phyloP scores from a whole-genome alignment of 441 rosid genomes.

The Croton laevigatus region DNA sequence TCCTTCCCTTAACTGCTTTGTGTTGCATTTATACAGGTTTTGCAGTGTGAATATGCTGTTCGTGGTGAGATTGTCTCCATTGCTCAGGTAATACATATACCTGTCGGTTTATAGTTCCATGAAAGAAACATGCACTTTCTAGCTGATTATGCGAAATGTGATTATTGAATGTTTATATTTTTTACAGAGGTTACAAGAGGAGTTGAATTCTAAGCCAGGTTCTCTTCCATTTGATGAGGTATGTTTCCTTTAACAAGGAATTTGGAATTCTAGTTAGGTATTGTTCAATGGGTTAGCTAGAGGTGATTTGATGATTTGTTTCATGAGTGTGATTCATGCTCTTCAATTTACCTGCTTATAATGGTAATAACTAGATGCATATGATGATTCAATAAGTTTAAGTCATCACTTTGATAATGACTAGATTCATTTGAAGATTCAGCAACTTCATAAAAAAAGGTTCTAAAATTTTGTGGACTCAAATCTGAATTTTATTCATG shows the following conservation, averaged over 20 bases:
- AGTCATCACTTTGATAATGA: not conserved
- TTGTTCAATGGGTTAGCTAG: not conserved
- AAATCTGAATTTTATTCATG: not conserved
- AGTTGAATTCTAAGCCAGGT: slow-evolving; percentile 60
- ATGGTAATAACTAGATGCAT: not conserved
- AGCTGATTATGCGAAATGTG: not conserved
- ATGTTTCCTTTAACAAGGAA: not conserved
- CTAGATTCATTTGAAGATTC: not conserved
- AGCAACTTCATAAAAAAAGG: not conserved
- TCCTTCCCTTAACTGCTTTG: not conserved
- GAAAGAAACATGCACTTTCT: not conserved
- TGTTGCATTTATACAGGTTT: slow-evolving; percentile 42
- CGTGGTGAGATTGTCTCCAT: slow-evolving; percentile 93
- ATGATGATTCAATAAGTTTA: not conserved
- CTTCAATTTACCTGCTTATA: not conserved
- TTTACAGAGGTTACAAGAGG: slow-evolving; percentile 70
- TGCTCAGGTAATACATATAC: slow-evolving; percentile 60
- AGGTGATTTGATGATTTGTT: not conserved
- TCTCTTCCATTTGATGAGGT: slow-evolving; percentile 88
- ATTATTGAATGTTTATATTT: not conserved
- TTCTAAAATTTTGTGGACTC: not conserved
- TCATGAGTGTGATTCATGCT: not conserved
- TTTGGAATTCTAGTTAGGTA: not conserved
- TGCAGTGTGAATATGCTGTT: slow-evolving; percentile 91
- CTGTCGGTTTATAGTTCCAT: not conserved